phyloP scores from a whole-genome alignment of 2,329 filamentous ascomycete genomes.

The Lachnellula hyalina region DNA sequence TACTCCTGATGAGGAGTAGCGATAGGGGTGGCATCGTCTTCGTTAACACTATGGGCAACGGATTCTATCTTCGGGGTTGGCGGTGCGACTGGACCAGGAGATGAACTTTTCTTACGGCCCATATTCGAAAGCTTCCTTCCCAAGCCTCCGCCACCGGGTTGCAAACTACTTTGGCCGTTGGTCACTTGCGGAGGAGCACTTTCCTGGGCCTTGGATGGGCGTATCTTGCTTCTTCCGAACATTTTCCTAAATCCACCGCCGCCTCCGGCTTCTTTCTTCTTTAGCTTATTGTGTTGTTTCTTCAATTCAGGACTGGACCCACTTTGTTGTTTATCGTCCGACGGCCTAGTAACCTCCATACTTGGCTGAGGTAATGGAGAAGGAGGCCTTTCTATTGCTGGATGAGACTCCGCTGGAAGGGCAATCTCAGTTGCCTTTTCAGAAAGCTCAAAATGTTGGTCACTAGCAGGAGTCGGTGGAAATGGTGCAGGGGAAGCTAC shows the following conservation, averaged over 20 bases:
- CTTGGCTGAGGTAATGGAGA: slow-evolving; percentile 14
- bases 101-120: slow-evolving; percentile 32
- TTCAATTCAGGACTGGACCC: slow-evolving; percentile 41
- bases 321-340: slow-evolving; percentile 17
- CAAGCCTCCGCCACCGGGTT: slow-evolving; percentile 26
- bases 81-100: slow-evolving; percentile 13
- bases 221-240: slow-evolving; percentile 58
- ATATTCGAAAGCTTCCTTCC: slow-evolving; percentile 37
- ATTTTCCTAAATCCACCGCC: slow-evolving; percentile 56
- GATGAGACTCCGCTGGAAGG: slow-evolving; percentile 22
- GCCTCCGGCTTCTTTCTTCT: slow-evolving; percentile 39
- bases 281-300: slow-evolving; percentile 46
- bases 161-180: slow-evolving; percentile 37
- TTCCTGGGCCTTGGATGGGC: slow-evolving; percentile 50
- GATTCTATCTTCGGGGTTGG: slow-evolving; percentile 24
- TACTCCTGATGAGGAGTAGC: slow-evolving; percentile 29
- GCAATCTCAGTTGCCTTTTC: slow-evolving; percentile 33
- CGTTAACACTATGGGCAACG: slow-evolving; percentile 24
- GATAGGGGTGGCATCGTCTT: slow-evolving; percentile 26
- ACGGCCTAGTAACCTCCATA: slow-evolving; percentile 19
- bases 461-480: slow-evolving; percentile 21
- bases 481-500: slow-evolving; percentile 13
- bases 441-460: slow-evolving; percentile 22
- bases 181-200: slow-evolving; percentile 46
- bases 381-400: slow-evolving; percentile 9